Conservation (phyloP, 805 yeast species). For the Jamesozyma hellenica region DNA sequence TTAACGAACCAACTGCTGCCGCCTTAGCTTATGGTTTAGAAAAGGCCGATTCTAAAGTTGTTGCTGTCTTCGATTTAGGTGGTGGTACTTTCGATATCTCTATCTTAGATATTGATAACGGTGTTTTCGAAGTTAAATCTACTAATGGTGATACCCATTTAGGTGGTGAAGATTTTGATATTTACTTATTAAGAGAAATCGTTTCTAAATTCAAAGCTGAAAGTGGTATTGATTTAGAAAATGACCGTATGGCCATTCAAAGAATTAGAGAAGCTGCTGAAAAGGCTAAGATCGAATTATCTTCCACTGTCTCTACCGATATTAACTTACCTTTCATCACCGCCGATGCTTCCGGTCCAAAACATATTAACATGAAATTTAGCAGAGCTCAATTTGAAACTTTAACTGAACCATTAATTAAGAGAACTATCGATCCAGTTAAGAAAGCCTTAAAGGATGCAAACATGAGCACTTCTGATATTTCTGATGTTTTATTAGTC, state of each 20-base stretch:
- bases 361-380: constrained; percentile 55
- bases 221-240: constrained; percentile 47
- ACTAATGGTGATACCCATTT: constrained; percentile 88
- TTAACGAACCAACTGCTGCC: constrained; percentile 83
- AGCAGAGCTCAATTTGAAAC: constrained; percentile 66
- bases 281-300: constrained; percentile 67
- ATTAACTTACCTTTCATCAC: constrained; percentile 70
- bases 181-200: constrained; percentile 73
- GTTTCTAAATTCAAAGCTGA: constrained; percentile 71
- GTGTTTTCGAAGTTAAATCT: constrained; percentile 95
- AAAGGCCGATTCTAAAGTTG: constrained; percentile 65
- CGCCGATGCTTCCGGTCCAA: constrained; percentile 68
- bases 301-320: constrained; percentile 58
- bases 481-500: constrained; percentile 68
- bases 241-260: constrained; percentile 59
- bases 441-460: constrained; percentile 73
- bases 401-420: constrained; percentile 57
- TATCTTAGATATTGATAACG: constrained; percentile 90
- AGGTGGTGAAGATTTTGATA: constrained; percentile 87
- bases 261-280: constrained; percentile 82
- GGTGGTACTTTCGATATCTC: constrained; percentile 99
- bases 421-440: constrained; percentile 67
- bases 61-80: constrained; percentile 95
- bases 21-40: constrained; percentile 93
- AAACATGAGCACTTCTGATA: constrained; percentile 50